Evolutionary conservation across 352 stramenopile species (phyloP), one percentile per base, ranked within the genome.

Genomic region (Phytopythium mirpurense): DNA sequence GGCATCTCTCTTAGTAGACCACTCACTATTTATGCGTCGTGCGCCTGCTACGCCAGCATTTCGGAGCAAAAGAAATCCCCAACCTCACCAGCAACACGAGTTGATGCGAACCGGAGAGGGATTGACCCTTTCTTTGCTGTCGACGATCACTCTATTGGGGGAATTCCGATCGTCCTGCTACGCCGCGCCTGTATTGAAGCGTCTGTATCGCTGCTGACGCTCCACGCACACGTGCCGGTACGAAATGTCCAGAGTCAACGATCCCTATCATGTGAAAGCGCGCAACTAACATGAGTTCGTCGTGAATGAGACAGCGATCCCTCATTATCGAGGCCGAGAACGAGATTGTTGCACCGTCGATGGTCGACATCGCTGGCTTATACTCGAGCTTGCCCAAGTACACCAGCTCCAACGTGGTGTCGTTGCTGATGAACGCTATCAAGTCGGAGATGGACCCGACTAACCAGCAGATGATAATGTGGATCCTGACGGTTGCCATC

Each of bases 401-500:
- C 46, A 89, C 80, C 15, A 92, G 76, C 62, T 93, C 84, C 15
- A 90, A 95, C 47, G 80, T 95, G 31, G 81, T 95, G 15, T 82
- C 76, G 21, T 56, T 95, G 10, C 58, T 95, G 16, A 88, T 90
- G 67, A 89, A 83, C 48, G 80, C 78, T 15, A 80, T 92, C 44
- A 95, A 95, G 50, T 80, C 67, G 0, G 84, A 95, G 56, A 77
- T 54, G 31, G 84, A 95, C 43, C 82, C 84, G 6, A 93, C 84
- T 14, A 95, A 95, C 59, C 82, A 92, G 61, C 84, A 95, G 52
- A 93, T 95, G 84, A 87, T 88, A 47, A 85, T 95, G 61, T 95
- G 84, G 84, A 72, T 91, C 47, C 67, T 95, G 46, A 89, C 80
- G 2, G 81, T 95, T 18, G 84, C 84, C 2, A 91, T 93, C 44